A percentile compares a stretch with the other conserved stretches of the same genome.
Evolutionary conservation across 176 grass and related monocot genomes (phyloP).

Genomic region (Raddia distichophylla): DNA sequence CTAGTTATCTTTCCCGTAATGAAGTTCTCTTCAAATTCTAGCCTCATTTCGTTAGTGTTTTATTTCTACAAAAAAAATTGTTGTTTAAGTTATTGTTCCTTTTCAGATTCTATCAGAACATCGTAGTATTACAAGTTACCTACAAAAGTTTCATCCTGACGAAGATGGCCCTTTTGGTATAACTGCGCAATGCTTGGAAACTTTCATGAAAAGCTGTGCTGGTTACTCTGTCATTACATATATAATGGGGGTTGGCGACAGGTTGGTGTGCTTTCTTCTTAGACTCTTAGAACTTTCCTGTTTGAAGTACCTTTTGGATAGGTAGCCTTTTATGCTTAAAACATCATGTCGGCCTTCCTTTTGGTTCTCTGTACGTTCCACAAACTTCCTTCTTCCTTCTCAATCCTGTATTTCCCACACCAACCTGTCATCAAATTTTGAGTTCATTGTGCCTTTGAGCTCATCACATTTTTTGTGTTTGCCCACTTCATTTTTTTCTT

Average conservation of each 20-base stretch:
- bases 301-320: slow-evolving; percentile 21
- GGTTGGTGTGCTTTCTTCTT: slow-evolving; percentile 44
- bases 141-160: slow-evolving; percentile 47
- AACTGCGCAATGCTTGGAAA: slow-evolving; percentile 92
- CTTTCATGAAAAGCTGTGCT: slow-evolving; percentile 88
- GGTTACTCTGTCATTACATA: slow-evolving; percentile 98
- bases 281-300: slow-evolving; percentile 17
- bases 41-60: no score
- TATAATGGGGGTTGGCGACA: slow-evolving; percentile 97
- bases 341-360: neutral
- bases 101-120: no score
- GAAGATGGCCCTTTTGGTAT: slow-evolving; percentile 92
- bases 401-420: neutral
- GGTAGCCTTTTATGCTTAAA: neutral
- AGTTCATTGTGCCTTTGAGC: neutral
- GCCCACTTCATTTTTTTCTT: neutral
- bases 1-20: no score
- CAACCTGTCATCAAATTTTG: no score
- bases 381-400: neutral
- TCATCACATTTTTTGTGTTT: neutral
- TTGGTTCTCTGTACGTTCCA: neutral
- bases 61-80: no score
- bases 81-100: no score
- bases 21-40: no score
- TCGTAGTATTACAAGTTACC: no score